Conservation (phyloP, 2,329 filamentous ascomycete genomes). For the Epichloe festucae region DNA sequence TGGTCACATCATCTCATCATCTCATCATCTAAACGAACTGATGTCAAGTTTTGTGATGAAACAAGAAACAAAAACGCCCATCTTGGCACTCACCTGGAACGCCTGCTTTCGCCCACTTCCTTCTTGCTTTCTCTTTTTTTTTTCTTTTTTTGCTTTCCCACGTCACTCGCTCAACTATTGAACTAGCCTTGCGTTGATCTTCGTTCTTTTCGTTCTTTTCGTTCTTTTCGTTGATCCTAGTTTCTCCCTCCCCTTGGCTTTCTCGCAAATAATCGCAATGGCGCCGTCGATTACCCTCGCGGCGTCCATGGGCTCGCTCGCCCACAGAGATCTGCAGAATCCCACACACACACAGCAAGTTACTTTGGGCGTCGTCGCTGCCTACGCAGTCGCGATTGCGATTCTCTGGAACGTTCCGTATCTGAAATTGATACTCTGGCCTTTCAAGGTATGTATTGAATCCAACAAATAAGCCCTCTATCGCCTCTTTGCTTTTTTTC, state of each 20-base stretch:
- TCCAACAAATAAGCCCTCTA: neutral
- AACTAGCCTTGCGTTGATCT: too few relatives aligned
- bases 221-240: too few relatives aligned
- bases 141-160: too few relatives aligned
- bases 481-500: neutral
- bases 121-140: too few relatives aligned
- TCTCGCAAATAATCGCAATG: neutral
- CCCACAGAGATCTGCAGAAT: slow-evolving; percentile 33
- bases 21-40: too few relatives aligned
- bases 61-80: too few relatives aligned
- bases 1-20: too few relatives aligned
- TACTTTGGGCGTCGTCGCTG: slow-evolving; percentile 57
- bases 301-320: neutral
- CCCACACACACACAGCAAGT: slow-evolving; percentile 57
- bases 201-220: too few relatives aligned
- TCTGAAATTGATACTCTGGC: slow-evolving; percentile 62
- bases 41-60: too few relatives aligned
- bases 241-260: neutral
- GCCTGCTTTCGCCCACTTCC: too few relatives aligned
- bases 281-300: neutral
- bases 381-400: slow-evolving; percentile 60
- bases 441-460: slow-evolving; percentile 50
- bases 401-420: slow-evolving; percentile 71
- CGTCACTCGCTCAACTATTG: too few relatives aligned
- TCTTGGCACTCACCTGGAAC: too few relatives aligned